These are phyloP conservation scores for Salpingoeca rosetta DNA, from an alignment of 78 protist genomes.

Conservation along the genomic window DNA sequence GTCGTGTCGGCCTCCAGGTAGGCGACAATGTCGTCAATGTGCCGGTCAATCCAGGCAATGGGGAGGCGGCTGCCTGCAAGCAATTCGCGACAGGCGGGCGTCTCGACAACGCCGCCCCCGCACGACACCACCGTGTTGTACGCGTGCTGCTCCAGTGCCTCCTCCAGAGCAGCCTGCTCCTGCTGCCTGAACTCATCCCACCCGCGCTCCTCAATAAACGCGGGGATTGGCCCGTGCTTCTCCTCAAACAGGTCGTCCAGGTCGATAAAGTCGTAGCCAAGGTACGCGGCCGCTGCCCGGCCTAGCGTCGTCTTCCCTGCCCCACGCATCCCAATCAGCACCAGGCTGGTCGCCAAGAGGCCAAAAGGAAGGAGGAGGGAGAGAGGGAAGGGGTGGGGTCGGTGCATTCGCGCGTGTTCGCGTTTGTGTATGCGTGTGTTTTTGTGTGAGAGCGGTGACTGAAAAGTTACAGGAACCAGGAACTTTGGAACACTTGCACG, in stretches of 20 bases:
- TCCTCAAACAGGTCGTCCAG: constrained; percentile 25
- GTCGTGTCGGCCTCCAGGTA: constrained; percentile 6
- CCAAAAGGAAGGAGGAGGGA: no score
- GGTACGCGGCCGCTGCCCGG: constrained; percentile 19
- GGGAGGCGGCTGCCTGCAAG: background rate
- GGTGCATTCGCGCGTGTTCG: no score
- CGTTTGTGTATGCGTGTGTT: no score
- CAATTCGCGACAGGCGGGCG: constrained; percentile 4
- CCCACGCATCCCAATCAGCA: constrained; percentile 43
- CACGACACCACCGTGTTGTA: constrained; percentile 8
- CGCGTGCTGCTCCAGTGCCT: background rate
- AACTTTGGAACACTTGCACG: no score
- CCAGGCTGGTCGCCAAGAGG: background rate
- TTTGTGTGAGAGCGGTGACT: no score
- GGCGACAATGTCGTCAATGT: constrained; percentile 23
- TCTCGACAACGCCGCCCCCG: constrained; percentile 61
- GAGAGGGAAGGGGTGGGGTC: no score
- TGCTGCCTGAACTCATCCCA: constrained; percentile 37
- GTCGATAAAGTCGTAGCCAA: constrained; percentile 25
- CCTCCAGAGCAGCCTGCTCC: constrained; percentile 6
- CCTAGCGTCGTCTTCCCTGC: constrained; percentile 59
- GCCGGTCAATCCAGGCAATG: constrained; percentile 6
- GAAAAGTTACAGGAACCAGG: no score
- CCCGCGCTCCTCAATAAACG: constrained; percentile 19
- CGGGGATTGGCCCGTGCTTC: background rate